A percentile compares a stretch with the other conserved stretches of the same genome.
Conservation (phyloP, 768 basidiomycete species). For the Hygrophorus russula region DNA sequence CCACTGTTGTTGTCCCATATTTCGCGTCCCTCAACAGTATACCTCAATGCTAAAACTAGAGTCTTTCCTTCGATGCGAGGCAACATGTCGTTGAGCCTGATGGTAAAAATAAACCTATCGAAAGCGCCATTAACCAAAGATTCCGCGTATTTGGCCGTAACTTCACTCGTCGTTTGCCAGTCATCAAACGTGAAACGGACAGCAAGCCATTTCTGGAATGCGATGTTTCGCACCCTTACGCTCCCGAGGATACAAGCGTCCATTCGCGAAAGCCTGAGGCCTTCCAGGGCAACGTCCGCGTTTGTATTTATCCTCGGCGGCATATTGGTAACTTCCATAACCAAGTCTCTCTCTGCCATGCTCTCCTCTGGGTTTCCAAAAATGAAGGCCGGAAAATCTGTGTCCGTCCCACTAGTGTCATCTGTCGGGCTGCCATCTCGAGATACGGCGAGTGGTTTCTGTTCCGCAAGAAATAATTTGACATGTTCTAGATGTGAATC, state of each 20-base stretch:
- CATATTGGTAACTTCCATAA: conserved; percentile 63
- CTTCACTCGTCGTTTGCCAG: conserved; percentile 96
- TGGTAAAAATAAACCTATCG: conserved; percentile 70
- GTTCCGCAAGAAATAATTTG: conserved; percentile 89
- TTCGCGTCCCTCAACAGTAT: conserved; percentile 58
- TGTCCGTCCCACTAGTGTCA: conserved; percentile 71
- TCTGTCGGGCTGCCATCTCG: conserved; percentile 83
- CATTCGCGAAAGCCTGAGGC: conserved; percentile 39
- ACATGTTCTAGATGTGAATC: conserved; percentile 87
- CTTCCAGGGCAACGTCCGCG: conserved; percentile 44
- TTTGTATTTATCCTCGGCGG: conserved; percentile 29
- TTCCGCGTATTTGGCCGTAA: conserved; percentile 59
- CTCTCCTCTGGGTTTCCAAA: conserved; percentile 30
- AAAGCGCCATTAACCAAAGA: conserved; percentile 32
- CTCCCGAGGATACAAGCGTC: conserved; percentile 53
- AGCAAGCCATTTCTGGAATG: conserved; percentile 79
- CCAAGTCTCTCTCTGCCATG: conserved; percentile 25
- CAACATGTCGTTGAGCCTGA: conserved; percentile 71
- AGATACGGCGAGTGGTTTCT: conserved; percentile 89
- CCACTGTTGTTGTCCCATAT: conserved; percentile 90
- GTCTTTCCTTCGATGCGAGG: conserved; percentile 73
- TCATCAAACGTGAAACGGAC: conserved; percentile 88
- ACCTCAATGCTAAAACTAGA: conserved; percentile 69
- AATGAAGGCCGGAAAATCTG: conserved; percentile 62
- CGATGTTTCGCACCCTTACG: conserved; percentile 73